These are phyloP conservation scores for Crassisporium funariophilum DNA, from an alignment of 768 basidiomycete genomes.

Conservation along the genomic window DNA sequence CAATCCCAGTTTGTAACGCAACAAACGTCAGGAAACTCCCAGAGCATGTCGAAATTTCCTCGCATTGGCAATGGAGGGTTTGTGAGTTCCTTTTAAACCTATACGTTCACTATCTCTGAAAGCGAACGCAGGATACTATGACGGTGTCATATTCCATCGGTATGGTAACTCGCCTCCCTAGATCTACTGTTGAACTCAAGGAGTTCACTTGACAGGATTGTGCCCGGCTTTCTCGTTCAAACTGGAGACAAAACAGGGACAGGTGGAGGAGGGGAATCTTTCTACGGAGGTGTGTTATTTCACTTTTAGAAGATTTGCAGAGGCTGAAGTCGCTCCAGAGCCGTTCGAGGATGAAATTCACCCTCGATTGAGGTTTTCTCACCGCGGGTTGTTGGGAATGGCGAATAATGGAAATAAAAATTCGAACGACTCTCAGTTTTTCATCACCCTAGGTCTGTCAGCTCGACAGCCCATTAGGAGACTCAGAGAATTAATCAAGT, in stretches of 20 bases:
- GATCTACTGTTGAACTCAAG: background rate
- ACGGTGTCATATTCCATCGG: slow-evolving; percentile 94
- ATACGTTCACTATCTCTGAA: slow-evolving; percentile 1
- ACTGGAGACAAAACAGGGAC: slow-evolving; percentile 93
- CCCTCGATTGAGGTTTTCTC: slow-evolving; percentile 83
- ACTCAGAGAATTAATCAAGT: too few species aligned
- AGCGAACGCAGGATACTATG: slow-evolving; percentile 78
- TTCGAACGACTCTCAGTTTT: slow-evolving; percentile 93
- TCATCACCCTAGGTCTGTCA: slow-evolving; percentile 82
- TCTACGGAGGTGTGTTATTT: slow-evolving; percentile 73
- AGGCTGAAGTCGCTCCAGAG: slow-evolving; percentile 45
- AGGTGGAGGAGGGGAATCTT: slow-evolving; percentile 90
- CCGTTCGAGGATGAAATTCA: slow-evolving; percentile 95
- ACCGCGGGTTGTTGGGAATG: slow-evolving; percentile 93
- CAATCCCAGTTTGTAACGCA: background rate
- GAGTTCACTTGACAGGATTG: slow-evolving; percentile 49
- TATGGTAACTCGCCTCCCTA: slow-evolving; percentile 26
- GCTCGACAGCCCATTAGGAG: background rate
- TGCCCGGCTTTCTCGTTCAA: slow-evolving; percentile 91
- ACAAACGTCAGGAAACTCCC: slow-evolving; percentile 73
- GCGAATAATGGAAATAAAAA: slow-evolving; percentile 88
- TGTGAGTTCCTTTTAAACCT: slow-evolving; percentile 31
- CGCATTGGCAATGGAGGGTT: slow-evolving; percentile 87
- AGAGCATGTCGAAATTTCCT: slow-evolving; percentile 93
- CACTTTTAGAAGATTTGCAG: background rate